Percentiles rank a stretch among this genome's conserved stretches.
Conservation (phyloP, 2,329 filamentous ascomycete species). For the Colletotrichum euphorbiae region DNA sequence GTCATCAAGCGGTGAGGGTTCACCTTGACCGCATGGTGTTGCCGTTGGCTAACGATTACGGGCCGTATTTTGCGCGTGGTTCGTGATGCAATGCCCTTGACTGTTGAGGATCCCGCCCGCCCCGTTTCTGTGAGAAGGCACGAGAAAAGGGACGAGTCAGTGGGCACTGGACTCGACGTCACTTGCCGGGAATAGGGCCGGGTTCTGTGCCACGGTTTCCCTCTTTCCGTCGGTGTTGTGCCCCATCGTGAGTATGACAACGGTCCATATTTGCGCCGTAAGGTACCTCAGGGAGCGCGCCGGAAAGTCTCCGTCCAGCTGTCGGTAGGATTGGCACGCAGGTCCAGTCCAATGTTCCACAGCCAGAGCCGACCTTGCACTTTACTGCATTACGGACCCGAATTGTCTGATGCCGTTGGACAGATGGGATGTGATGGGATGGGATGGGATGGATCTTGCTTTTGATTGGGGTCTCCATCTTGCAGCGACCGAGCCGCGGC, state of each 20-base stretch:
- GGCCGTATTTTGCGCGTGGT: constrained; percentile 32
- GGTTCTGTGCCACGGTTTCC: constrained; percentile 30
- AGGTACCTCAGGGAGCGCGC: constrained; percentile 14
- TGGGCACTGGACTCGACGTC: constrained; percentile 5
- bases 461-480: constrained; percentile 37
- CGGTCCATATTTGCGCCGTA: constrained; percentile 1
- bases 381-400: constrained; percentile 26
- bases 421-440: too few species aligned
- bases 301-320: constrained; percentile 35
- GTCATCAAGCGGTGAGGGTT: constrained; percentile 38
- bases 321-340: constrained; percentile 33
- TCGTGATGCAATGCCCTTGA: constrained; percentile 11
- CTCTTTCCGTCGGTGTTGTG: constrained; percentile 19
- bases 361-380: constrained; percentile 17
- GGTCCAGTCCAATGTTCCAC: constrained; percentile 11
- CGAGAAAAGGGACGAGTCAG: constrained; percentile 33
- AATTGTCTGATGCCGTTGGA: constrained; percentile 20
- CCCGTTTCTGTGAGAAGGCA: constrained; percentile 27
- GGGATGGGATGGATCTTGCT: constrained; percentile 19
- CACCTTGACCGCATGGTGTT: constrained; percentile 31
- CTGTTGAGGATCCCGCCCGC: constrained; percentile 14
- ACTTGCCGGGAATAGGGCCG: constrained; percentile 25
- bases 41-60: constrained; percentile 38
- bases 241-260: constrained; percentile 16
- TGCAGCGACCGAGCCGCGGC: constrained; percentile 28